Base-by-base conservation (phyloP, 1,139 yeast species). In the Magnusiomyces suaveolens region DNA sequence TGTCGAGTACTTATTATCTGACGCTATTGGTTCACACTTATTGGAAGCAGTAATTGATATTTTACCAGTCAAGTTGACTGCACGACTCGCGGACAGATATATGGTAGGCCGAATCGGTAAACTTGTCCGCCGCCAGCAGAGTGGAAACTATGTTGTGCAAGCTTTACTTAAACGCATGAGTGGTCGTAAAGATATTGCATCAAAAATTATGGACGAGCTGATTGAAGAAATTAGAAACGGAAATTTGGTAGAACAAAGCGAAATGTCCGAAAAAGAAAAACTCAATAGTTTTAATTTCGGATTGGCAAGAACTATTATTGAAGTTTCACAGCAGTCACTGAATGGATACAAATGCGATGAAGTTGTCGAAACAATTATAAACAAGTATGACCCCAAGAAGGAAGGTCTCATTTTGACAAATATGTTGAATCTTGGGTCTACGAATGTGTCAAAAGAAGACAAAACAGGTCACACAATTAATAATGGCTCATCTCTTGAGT, bases 1-100 rank as follows among this genome's bases (percentile, higher is more conserved):
- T 67, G 84, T 89, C 44, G 96, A 89, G 66, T 86, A 86, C 65
- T 74, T 90, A 56, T 72, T 90, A 52, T 83, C 94, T 4, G 96
- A 90, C 65, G 76, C 95, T 0, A 88, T 89, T 18, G 98, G 97
- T 0, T 84, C 95, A 0, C 97, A 89, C 70, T 89, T 90, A 72
- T 74, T 90, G 46, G 90, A 90, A 69, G 77, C 83, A 21, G 78
- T 82, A 24, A 75, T 90, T 53, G 80, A 78, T 51, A 80, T 78
- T 54, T 85, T 85, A 51, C 82, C 94, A 60, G 71, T 79, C 57
- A 83, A 81, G 61, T 81, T 81, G 63, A 79, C 85, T 48, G 86
- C 83, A 62, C 78, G 95, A 62, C 70, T 90, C 52, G 87, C 83
- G 70, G 74, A 72, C 52, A 67, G 80, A 12, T 87, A 89, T 71